Evolutionary conservation across 805 yeast species (phyloP), one percentile per base, ranked within the genome.

Genomic region (Jamesozyma piceae): DNA sequence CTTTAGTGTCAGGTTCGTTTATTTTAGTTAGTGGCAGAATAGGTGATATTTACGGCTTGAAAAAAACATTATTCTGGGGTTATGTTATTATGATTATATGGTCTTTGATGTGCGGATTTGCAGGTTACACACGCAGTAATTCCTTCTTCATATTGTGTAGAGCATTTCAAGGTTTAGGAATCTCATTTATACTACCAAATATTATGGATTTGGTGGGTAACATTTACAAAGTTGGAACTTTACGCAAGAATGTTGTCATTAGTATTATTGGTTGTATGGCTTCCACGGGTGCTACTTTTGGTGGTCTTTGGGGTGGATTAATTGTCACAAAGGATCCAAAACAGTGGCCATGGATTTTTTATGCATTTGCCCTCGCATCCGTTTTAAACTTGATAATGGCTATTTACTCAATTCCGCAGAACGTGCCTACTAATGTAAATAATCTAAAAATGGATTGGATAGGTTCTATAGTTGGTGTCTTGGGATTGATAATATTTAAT

Each of bases 41-140:
- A 35, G 92, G 94, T 28, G 94, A 83, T 53, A 64, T 82, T 10
- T 75, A 74, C 49, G 90, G 92, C 0, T 66, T 80, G 41, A 77
- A 75, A 47, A 63, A 56, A 30, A 60, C 75, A n/a, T 66, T 79
- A 42, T 35, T 76, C 0, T 49, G 65, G 11, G 87, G 90, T 1
- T 77, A 77, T 60, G 37, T 60, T 5, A 73, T 82, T 76, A 59
- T 72, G 5, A 51, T 69, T 0, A 26, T 81, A 1, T 79, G 87
- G 82, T 66, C 78, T 1, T 49, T 81, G 39, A 58, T 83, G 17
- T 71, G 77, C 3, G 90, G 89, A 0, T 54, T 81, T 4, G 62
- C 82, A 0, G 57, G 60, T 19, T 82, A 75, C 52, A 50, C 78
- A 2, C 57, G 65, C n/a, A 69, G 73, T 30, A 69, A 67, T 15